Evolutionary conservation across 164 flowering plant genomes (phyloP), one percentile per base, ranked within the genome.

Genomic region (Aristolochia californica): DNA sequence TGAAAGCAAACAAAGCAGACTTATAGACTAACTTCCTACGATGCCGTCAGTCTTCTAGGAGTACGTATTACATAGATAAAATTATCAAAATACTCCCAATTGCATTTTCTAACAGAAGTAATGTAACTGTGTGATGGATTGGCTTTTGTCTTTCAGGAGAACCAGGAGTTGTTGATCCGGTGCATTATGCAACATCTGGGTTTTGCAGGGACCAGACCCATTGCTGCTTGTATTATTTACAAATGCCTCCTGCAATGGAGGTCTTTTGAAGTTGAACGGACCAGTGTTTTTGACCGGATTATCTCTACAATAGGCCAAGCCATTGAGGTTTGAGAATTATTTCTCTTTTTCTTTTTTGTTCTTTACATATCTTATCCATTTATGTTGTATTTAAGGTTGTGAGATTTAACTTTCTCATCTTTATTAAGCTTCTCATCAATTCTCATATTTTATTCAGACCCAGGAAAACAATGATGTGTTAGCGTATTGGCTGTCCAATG

Each of bases 231-330:
- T 64, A 79, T 88, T 50, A 90, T 88, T 45, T 94, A 88, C 72
- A 94, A 94, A 70, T 94, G 96, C 76, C 96, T 94, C 62, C 69
- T 94, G 55, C 99, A 90, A 14, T 94, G 99, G 99, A 75, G 97
- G 74, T 94, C 97, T 26, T 94, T 94, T 77, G 99, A 94, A 77
- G 97, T 88, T 57, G 99, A 94, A 66, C 70, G 97, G 14, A 94
- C 99, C 21, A 88, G 91, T 66, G 84, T 94, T 22, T 94, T 94
- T 74, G 97, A 94, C 74, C 76, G 96, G 28, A 86, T 94, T 40
- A 94, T 94, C 68, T 96, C 88, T 64, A 90, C 91, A 49, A 84
- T 94, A 13, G 97, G 96, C 58, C 80, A 84, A 67, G 97, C 95
- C 58, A 90, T 94, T 59, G 99, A 94, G 97, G 99, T 94, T 66